phyloP scores from a whole-genome alignment of 352 stramenopile species.

The Pythium insidiosum region DNA sequence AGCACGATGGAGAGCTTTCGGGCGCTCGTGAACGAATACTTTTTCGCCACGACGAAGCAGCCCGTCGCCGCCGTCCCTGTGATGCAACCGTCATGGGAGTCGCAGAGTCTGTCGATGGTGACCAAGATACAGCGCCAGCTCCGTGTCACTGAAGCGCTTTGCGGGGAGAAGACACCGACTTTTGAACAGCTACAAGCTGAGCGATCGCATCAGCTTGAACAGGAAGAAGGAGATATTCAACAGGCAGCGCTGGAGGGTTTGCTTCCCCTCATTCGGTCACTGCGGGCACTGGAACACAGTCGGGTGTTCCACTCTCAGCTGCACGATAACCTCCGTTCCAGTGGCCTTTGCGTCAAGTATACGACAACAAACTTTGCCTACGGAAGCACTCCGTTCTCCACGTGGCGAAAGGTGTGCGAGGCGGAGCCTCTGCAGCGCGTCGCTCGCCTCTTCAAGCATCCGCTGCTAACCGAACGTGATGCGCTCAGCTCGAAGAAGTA shows the following conservation, averaged over 20 bases:
- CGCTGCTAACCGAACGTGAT: background rate
- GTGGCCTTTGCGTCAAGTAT: constrained; percentile 12
- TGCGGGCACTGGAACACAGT: background rate
- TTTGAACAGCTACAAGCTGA: too few species aligned
- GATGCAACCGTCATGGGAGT: too few species aligned
- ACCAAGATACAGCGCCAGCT: too few species aligned
- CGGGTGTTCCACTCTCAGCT: background rate
- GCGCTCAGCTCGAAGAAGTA: too few species aligned
- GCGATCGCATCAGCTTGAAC: background rate
- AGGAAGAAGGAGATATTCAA: background rate
- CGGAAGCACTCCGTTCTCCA: constrained; percentile 40
- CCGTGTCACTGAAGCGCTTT: too few species aligned
- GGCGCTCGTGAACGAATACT: background rate
- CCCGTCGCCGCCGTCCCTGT: too few species aligned
- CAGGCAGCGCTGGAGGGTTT: background rate
- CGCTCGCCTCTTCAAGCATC: too few species aligned
- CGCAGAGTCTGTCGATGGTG: too few species aligned
- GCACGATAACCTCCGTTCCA: background rate
- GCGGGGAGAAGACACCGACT: too few species aligned
- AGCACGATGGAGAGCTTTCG: constrained; percentile 2
- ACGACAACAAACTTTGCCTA: constrained; percentile 44
- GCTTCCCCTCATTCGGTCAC: background rate
- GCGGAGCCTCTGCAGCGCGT: too few species aligned
- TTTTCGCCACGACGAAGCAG: too few species aligned
- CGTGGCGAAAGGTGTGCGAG: constrained; percentile 28